Percentiles rank a stretch among this genome's conserved stretches.
phyloP scores from a whole-genome alignment of 208 protist species.

The Dictyostelium gargantuum region DNA sequence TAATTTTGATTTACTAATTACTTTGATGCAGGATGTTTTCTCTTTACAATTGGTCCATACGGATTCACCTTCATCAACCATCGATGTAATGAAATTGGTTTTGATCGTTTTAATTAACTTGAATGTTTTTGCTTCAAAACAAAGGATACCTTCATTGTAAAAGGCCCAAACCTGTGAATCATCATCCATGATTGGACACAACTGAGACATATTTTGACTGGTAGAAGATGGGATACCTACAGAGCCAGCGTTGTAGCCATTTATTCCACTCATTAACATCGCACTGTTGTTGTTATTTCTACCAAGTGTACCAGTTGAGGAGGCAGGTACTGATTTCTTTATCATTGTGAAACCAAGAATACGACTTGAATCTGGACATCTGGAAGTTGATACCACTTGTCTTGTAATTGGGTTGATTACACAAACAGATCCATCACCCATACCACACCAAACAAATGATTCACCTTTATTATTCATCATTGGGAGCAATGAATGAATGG shows the following conservation, averaged over 20 bases:
- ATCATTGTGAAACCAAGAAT: neutral
- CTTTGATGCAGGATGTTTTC: constrained; percentile 19
- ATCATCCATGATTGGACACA: neutral
- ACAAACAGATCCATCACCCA: constrained; percentile 12
- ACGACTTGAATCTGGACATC: neutral
- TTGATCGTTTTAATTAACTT: constrained; percentile 22
- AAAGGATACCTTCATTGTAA: constrained; percentile 24
- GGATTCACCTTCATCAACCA: neutral
- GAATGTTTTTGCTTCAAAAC: constrained; percentile 23
- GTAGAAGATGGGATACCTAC: no score
- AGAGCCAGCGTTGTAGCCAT: no score
- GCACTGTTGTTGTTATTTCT: no score
- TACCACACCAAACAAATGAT: constrained; percentile 37
- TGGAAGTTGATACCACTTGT: neutral
- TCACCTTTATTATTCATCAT: neutral
- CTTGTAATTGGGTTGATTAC: neutral
- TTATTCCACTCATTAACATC: no score
- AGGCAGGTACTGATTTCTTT: neutral
- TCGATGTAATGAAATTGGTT: neutral
- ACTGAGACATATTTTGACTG: no score
- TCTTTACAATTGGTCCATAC: constrained; percentile 34
- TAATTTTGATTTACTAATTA: constrained; percentile 15
- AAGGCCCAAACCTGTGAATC: constrained; percentile 48
- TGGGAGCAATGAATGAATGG: neutral
- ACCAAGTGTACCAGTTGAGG: neutral